phyloP scores from a whole-genome alignment of 1,284 basidiomycete species.

The Coniferiporia weirii region DNA sequence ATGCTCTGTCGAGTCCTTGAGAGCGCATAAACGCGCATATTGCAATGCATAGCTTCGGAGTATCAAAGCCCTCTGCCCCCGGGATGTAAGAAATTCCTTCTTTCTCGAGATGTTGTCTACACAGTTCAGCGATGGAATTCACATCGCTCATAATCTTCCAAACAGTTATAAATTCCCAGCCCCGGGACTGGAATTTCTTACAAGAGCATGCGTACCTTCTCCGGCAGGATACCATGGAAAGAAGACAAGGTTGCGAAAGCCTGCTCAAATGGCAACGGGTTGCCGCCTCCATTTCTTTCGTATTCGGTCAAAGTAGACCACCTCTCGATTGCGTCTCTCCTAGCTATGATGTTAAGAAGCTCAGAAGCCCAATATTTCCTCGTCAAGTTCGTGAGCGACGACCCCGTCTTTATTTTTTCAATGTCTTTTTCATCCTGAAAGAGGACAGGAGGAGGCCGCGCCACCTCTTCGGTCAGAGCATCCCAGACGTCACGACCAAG shows the following conservation, averaged over 20 bases:
- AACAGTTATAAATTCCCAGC: background rate
- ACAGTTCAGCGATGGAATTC: slow-evolving; percentile 36
- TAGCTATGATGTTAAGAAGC: slow-evolving; percentile 40
- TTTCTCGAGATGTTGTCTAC: slow-evolving; percentile 33
- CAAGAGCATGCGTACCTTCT: slow-evolving; percentile 32
- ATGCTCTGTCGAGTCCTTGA: slow-evolving; percentile 37
- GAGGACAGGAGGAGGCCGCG: slow-evolving; percentile 33
- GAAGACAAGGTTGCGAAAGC: slow-evolving; percentile 48
- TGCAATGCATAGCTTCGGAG: slow-evolving; percentile 29
- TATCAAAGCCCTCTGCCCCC: slow-evolving; percentile 26
- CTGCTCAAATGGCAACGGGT: slow-evolving; percentile 36
- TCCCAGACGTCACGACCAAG: slow-evolving; percentile 52
- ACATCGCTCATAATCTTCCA: slow-evolving; percentile 31
- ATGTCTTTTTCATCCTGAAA: slow-evolving; percentile 19
- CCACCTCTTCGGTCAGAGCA: slow-evolving; percentile 36
- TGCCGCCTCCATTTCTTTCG: slow-evolving; percentile 15
- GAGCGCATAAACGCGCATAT: slow-evolving; percentile 45
- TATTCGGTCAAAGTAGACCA: slow-evolving; percentile 33
- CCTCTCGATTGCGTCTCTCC: slow-evolving; percentile 36
- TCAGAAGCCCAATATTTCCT: slow-evolving; percentile 50
- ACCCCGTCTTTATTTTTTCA: slow-evolving; percentile 14
- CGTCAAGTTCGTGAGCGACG: slow-evolving; percentile 28
- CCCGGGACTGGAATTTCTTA: background rate
- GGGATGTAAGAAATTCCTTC: slow-evolving; percentile 24
- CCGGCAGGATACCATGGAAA: slow-evolving; percentile 44